Base-by-base conservation (phyloP, 352 stramenopile genomes). In the Phytophthora cactorum region DNA sequence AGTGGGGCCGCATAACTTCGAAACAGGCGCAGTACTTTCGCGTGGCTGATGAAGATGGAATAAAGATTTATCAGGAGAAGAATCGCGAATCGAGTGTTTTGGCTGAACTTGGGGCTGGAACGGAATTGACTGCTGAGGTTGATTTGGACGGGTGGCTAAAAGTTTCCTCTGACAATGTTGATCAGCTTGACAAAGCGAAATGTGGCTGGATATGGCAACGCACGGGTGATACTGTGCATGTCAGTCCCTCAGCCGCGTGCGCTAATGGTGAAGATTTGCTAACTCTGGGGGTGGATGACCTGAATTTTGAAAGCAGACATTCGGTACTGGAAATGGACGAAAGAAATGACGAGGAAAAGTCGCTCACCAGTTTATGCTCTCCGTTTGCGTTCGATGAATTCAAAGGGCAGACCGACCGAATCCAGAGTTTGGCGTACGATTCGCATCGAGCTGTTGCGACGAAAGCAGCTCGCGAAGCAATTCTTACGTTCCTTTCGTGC, bases 401-500 rank as follows among this genome's bases (percentile, higher is more conserved):
- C 6, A 91, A 91, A 59, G 80, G 78, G 1, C 86, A 95, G 63
- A 69, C 63, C 8, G 63, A 74, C 47, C 75, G 86, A 12, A 74
- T 88, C 27, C 84, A 92, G 43, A 88, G 76, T 56, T 73, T 91
- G 11, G 79, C 80, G 4, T 84, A 85, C 52, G 86, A 95, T 28
- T 74, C 74, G 0, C 82, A 92, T 61, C 73, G 78, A 7, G 86
- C 86, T 0, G 54, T 89, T 11, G 58, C 82, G 11, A 93, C 77
- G 8, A 90, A 92, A 56, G 64, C 68, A 29, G 82, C 86, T 9
- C 77, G 81, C 17, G 70, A 83, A 41, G 72, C 74, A 9, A 64
- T 92, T 5, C 8, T 74, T 2, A 74, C 65, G 10, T 72, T 91
- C 25, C 45, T 94, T 7, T 63, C 64, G 4, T 68, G 47, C 31